Conservation (phyloP, 1,284 basidiomycete species). For the Peniophora sp. region DNA sequence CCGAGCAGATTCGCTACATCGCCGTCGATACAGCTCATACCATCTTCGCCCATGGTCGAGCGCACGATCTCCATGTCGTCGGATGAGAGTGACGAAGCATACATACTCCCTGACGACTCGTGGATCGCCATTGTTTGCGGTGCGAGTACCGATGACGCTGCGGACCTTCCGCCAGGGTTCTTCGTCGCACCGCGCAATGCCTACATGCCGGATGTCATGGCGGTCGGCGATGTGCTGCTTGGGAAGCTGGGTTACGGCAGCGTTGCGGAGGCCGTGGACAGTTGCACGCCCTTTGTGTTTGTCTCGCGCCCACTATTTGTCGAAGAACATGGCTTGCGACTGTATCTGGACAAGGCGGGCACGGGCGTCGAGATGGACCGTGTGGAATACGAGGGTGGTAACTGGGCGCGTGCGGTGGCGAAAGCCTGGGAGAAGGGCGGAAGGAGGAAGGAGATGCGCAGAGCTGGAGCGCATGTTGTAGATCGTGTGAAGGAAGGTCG, state of each 20-base stretch:
- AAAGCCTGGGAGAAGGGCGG: slow-evolving; percentile 45
- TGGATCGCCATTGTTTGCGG: neutral
- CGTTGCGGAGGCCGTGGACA: slow-evolving; percentile 65
- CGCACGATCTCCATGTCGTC: slow-evolving; percentile 12
- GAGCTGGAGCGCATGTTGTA: slow-evolving; percentile 29
- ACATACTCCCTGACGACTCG: slow-evolving; percentile 35
- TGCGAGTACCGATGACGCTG: slow-evolving; percentile 16
- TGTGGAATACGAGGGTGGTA: slow-evolving; percentile 56
- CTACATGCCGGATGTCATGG: slow-evolving; percentile 76
- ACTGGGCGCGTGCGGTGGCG: slow-evolving; percentile 53
- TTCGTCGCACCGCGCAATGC: slow-evolving; percentile 67
- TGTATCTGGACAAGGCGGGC: slow-evolving; percentile 51
- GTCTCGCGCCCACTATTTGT: slow-evolving; percentile 72
- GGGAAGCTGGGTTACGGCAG: slow-evolving; percentile 74
- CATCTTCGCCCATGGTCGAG: slow-evolving; percentile 10
- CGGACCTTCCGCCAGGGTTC: slow-evolving; percentile 58
- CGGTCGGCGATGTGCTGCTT: slow-evolving; percentile 64
- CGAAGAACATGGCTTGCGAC: slow-evolving; percentile 67
- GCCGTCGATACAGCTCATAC: slow-evolving; percentile 10
- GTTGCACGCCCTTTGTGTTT: slow-evolving; percentile 66
- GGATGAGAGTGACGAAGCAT: slow-evolving; percentile 38
- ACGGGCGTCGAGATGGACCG: slow-evolving; percentile 60
- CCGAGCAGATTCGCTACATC: slow-evolving; percentile 19
- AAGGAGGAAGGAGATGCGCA: slow-evolving; percentile 32
- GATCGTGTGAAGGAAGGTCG: slow-evolving; percentile 33